Evolutionary conservation across 352 stramenopile genomes (phyloP).

Genomic region (Pythium vanterpoolii): DNA sequence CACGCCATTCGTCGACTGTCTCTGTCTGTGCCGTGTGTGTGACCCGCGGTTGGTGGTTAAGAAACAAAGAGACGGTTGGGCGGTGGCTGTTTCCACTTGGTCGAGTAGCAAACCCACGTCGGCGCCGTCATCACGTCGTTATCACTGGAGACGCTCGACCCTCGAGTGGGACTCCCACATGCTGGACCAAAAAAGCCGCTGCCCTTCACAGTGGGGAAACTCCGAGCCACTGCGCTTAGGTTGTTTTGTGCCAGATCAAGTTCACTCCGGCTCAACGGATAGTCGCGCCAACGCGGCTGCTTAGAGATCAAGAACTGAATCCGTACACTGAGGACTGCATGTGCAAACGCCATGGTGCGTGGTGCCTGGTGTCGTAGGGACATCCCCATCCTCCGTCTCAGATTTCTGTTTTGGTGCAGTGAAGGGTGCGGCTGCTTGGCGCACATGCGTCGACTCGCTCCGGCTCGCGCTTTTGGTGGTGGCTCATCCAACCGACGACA

Average conservation of each 20-base stretch:
- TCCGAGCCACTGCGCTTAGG: no score
- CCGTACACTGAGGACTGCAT: no score
- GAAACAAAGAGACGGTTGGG: neutral
- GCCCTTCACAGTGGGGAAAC: no score
- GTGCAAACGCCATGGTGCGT: conserved; percentile 3
- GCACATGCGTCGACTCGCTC: neutral
- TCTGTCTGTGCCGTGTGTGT: neutral
- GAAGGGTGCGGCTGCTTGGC: neutral
- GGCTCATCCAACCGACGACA: neutral
- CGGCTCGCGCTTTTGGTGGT: neutral
- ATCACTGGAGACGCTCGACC: neutral
- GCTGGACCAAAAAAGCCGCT: no score
- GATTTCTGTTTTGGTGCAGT: conserved; percentile 1
- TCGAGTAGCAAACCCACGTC: conserved; percentile 11
- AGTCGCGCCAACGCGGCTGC: conserved; percentile 1
- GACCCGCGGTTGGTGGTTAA: no score
- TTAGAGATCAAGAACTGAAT: neutral
- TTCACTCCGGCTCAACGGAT: conserved; percentile 8
- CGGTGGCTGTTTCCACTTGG: neutral
- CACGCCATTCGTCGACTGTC: conserved; percentile 2
- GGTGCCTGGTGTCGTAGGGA: neutral
- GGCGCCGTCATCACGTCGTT: neutral
- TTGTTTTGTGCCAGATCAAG: no score
- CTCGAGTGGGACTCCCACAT: neutral
- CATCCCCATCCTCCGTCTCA: neutral